Evolutionary conservation across 495 filamentous ascomycete species (phyloP).

Genomic region (Bacidia gigantensis): DNA sequence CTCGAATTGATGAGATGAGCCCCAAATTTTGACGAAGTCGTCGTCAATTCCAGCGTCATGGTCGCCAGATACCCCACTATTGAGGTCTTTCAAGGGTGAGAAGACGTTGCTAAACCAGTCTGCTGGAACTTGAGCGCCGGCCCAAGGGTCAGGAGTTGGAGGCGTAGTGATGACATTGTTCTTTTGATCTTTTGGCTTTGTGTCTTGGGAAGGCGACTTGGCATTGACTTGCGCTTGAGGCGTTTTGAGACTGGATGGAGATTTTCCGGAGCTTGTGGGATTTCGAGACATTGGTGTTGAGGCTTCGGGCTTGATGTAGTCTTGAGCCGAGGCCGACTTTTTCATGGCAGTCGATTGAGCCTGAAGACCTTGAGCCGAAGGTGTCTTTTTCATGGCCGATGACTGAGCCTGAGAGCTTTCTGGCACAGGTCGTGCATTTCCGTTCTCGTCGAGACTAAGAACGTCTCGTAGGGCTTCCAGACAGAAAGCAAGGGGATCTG

Average conservation of each 20-base stretch:
- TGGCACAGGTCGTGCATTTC: slow-evolving; percentile 16
- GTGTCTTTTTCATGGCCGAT: slow-evolving; percentile 12
- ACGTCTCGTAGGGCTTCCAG: slow-evolving; percentile 31
- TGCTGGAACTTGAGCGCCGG: slow-evolving; percentile 29
- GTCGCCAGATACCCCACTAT: slow-evolving; percentile 5
- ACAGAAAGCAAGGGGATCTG: slow-evolving; percentile 33
- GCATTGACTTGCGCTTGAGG: slow-evolving; percentile 22
- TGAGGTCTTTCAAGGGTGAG: slow-evolving; percentile 20
- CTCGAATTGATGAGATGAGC: slow-evolving; percentile 19
- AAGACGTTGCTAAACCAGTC: slow-evolving; percentile 33
- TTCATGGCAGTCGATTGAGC: slow-evolving; percentile 20
- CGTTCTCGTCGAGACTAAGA: slow-evolving; percentile 27
- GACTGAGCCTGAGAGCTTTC: not conserved
- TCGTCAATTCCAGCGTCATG: slow-evolving; percentile 25
- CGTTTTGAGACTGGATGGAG: slow-evolving; percentile 25
- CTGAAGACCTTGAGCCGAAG: slow-evolving; percentile 12
- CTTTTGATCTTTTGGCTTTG: slow-evolving; percentile 16
- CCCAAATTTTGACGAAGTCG: slow-evolving; percentile 30
- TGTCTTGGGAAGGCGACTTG: slow-evolving; percentile 21
- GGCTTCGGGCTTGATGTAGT: slow-evolving; percentile 27
- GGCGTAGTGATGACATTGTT: not conserved
- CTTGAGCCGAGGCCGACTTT: slow-evolving; percentile 20
- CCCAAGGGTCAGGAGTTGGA: slow-evolving; percentile 28
- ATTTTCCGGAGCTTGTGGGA: slow-evolving; percentile 31
- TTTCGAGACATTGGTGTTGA: slow-evolving; percentile 24